Evolutionary conservation across 2,329 filamentous ascomycete genomes (phyloP).

Genomic region (Exophiala xenobiotica): DNA sequence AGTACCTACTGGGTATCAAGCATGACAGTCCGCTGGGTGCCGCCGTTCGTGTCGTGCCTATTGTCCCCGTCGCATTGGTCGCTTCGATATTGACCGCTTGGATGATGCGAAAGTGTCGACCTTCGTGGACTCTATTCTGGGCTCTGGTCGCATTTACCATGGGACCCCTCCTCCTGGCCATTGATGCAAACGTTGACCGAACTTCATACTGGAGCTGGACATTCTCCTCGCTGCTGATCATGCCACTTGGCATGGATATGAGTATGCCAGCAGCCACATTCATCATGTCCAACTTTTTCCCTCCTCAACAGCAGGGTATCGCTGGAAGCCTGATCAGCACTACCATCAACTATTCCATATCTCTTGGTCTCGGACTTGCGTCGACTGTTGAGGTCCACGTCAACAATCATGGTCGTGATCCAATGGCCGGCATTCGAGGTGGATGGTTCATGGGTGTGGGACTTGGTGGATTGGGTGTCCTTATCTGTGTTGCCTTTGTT

Average conservation of each 20-base stretch:
- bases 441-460: constrained; percentile 32
- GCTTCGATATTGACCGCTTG: constrained; percentile 34
- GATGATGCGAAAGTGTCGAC: constrained; percentile 29
- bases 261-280: constrained; percentile 33
- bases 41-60: constrained; percentile 35
- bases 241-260: constrained; percentile 45
- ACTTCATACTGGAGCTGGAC: constrained; percentile 62
- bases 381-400: constrained; percentile 31
- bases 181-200: constrained; percentile 37
- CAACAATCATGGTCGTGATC: constrained; percentile 26
- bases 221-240: constrained; percentile 59
- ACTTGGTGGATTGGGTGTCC: constrained; percentile 28
- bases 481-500: constrained; percentile 23
- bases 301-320: constrained; percentile 32
- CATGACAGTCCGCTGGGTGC: constrained; percentile 31
- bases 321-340: constrained; percentile 33
- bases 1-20: constrained; percentile 37
- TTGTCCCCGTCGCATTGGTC: constrained; percentile 34
- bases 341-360: constrained; percentile 33
- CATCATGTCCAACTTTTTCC: constrained; percentile 33
- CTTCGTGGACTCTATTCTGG: constrained; percentile 39
- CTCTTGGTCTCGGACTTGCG: constrained; percentile 31
- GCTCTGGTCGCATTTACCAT: constrained; percentile 36
- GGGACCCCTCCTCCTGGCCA: constrained; percentile 23
- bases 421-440: constrained; percentile 30